These are phyloP conservation scores for Mycena maculata DNA, from an alignment of 768 basidiomycete species.

Conservation along the genomic window DNA sequence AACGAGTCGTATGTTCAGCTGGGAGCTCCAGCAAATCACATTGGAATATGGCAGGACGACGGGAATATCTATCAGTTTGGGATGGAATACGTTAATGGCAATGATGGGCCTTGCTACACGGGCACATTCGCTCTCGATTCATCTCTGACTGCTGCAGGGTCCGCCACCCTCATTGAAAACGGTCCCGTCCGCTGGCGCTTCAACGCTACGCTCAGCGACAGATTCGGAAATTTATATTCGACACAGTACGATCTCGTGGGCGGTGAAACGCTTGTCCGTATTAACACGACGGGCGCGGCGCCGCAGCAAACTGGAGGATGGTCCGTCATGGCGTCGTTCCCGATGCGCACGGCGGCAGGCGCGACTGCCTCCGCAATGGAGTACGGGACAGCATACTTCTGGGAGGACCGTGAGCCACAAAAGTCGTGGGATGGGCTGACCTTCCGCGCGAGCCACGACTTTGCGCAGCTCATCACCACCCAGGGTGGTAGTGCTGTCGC, in stretches of 20 bases:
- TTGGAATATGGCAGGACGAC: conserved; percentile 4
- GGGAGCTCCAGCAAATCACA: conserved; percentile 8
- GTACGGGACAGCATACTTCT: conserved; percentile 17
- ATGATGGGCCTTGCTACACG: neutral
- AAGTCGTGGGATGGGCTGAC: conserved; percentile 8
- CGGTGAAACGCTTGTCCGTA: conserved; percentile 16
- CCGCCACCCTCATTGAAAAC: conserved; percentile 10
- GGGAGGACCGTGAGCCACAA: conserved; percentile 19
- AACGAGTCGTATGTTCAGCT: conserved; percentile 12
- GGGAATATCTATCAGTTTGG: conserved; percentile 18
- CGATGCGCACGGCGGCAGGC: conserved; percentile 1
- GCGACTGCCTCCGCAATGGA: conserved; percentile 6
- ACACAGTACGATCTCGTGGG: conserved; percentile 19
- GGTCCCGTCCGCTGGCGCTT: conserved; percentile 20
- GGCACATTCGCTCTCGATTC: conserved; percentile 1
- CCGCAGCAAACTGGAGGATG: neutral
- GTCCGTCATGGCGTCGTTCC: conserved; percentile 14
- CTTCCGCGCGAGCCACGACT: conserved; percentile 22
- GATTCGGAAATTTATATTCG: conserved; percentile 14
- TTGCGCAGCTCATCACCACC: conserved; percentile 8
- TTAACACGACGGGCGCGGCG: conserved; percentile 14
- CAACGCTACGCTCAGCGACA: conserved; percentile 12
- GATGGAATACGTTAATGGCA: conserved; percentile 4
- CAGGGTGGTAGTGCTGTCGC: conserved; percentile 7
- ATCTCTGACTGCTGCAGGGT: neutral